phyloP scores from a whole-genome alignment of 345 rosid species.

The Limnanthes douglasii region DNA sequence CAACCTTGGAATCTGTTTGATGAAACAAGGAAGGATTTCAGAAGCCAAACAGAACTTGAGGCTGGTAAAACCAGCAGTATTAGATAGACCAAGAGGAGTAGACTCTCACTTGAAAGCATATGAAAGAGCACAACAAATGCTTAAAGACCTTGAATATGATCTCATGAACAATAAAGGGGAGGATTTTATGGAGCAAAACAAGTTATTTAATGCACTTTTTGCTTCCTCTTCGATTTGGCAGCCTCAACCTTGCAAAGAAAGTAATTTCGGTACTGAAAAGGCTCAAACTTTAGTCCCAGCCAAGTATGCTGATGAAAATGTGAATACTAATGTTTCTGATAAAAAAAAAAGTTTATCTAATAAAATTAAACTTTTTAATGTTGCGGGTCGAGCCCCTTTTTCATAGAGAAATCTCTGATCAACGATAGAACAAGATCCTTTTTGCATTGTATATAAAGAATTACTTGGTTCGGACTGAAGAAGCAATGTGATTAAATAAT shows the following conservation, averaged over 20 bases:
- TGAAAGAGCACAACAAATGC: conserved; percentile 82
- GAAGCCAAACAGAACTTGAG: conserved; percentile 53
- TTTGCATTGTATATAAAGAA: not conserved
- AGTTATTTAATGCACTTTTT: conserved; percentile 67
- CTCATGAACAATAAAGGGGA: conserved; percentile 43
- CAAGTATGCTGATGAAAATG: conserved; percentile 31
- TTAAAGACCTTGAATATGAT: conserved; percentile 50
- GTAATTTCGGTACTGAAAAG: no score
- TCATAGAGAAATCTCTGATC: not conserved
- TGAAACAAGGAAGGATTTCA: conserved; percentile 64
- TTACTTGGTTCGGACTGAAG: not conserved
- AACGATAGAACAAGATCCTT: not conserved
- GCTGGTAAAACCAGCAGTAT: conserved; percentile 44
- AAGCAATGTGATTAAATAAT: no score
- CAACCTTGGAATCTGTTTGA: conserved; percentile 62
- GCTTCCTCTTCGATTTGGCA: conserved; percentile 95
- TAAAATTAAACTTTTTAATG: not conserved
- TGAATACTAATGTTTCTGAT: conserved; percentile 18
- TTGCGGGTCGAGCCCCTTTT: not conserved
- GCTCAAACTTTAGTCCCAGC: not conserved
- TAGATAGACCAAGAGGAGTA: conserved; percentile 53
- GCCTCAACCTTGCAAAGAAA: conserved; percentile 92
- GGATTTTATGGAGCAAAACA: conserved; percentile 57
- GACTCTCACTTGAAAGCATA: conserved; percentile 81
- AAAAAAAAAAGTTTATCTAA: not conserved